A percentile compares a stretch with the other conserved stretches of the same genome.
Conservation (phyloP, 352 stramenopile species). For the Halophytophthora polymorphica region DNA sequence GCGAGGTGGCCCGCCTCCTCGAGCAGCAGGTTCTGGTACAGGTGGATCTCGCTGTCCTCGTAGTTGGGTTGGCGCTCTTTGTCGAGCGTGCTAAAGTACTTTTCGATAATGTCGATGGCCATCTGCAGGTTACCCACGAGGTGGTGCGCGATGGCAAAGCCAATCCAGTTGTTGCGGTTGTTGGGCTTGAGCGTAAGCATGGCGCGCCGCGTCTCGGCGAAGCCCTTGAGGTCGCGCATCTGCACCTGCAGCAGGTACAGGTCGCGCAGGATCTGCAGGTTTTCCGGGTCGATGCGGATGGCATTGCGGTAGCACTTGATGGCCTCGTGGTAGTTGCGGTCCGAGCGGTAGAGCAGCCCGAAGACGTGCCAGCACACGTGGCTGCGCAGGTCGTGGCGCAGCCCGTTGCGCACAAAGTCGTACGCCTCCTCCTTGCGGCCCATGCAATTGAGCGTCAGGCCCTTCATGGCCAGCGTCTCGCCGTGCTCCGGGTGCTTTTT, state of each 20-base stretch:
- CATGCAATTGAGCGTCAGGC: slow-evolving; percentile 94
- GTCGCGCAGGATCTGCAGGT: slow-evolving; percentile 97
- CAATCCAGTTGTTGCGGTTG: slow-evolving; percentile 96
- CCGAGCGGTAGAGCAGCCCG: slow-evolving; percentile 94
- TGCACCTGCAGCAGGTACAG: slow-evolving; percentile 95
- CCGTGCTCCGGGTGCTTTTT: slow-evolving; percentile 98
- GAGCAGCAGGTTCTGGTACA: slow-evolving; percentile 95
- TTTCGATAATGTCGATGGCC: slow-evolving; percentile 95
- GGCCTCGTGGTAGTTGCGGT: slow-evolving; percentile 96
- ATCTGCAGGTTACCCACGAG: slow-evolving; percentile 90
- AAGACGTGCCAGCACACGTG: slow-evolving; percentile 99
- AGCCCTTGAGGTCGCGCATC: slow-evolving; percentile 89
- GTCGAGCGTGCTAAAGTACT: slow-evolving; percentile 91
- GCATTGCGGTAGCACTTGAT: slow-evolving; percentile 99
- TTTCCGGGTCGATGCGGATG: slow-evolving; percentile 95
- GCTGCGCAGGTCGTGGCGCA: slow-evolving; percentile 91
- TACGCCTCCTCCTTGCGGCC: slow-evolving; percentile 94
- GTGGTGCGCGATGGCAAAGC: slow-evolving; percentile 96
- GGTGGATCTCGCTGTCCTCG: slow-evolving; percentile 95
- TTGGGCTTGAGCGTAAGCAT: slow-evolving; percentile 94
- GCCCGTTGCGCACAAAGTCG: slow-evolving; percentile 93
- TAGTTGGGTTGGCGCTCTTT: slow-evolving; percentile 68
- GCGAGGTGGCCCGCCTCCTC: slow-evolving; percentile 87
- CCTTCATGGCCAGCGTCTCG: slow-evolving; percentile 98
- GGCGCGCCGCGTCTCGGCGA: slow-evolving; percentile 91